Conservation (phyloP, 768 basidiomycete species). For the Tylopilus sp. region DNA sequence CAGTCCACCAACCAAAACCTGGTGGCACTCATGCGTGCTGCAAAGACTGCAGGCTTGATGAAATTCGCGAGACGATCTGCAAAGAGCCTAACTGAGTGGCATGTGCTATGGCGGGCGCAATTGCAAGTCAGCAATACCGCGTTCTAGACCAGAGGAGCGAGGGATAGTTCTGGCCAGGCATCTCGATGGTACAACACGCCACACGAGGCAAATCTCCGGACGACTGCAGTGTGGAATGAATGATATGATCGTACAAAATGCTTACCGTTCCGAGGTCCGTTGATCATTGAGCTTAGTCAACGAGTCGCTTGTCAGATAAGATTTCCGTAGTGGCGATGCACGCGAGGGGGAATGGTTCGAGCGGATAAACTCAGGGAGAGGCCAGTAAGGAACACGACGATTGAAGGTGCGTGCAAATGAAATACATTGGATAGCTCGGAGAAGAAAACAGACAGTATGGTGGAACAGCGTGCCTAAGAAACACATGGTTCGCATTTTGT, state of each 20-base stretch:
- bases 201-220: not conserved
- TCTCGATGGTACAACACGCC: not conserved
- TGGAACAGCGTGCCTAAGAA: conserved; percentile 16
- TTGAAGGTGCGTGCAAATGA: conserved; percentile 4
- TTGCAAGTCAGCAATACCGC: not conserved
- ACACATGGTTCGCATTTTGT: conserved; percentile 44
- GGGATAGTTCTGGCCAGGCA: not conserved
- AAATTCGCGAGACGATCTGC: conserved; percentile 15
- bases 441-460: conserved; percentile 6
- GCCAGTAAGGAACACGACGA: not conserved
- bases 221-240: not conserved
- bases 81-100: not conserved
- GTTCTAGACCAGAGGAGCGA: not conserved
- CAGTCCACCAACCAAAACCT: not conserved
- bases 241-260: not conserved
- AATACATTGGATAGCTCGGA: conserved; percentile 15
- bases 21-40: conserved; percentile 5
- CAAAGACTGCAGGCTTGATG: conserved; percentile 6
- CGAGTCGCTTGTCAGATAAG: conserved; percentile 24
- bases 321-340: conserved; percentile 5
- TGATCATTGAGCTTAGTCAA: conserved; percentile 19
- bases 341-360: not conserved
- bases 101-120: conserved; percentile 3
- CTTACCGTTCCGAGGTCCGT: conserved; percentile 11
- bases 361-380: not conserved